These are phyloP conservation scores for Lolium rigidum DNA, from an alignment of 176 grass and related monocot genomes.

Conservation along the genomic window DNA sequence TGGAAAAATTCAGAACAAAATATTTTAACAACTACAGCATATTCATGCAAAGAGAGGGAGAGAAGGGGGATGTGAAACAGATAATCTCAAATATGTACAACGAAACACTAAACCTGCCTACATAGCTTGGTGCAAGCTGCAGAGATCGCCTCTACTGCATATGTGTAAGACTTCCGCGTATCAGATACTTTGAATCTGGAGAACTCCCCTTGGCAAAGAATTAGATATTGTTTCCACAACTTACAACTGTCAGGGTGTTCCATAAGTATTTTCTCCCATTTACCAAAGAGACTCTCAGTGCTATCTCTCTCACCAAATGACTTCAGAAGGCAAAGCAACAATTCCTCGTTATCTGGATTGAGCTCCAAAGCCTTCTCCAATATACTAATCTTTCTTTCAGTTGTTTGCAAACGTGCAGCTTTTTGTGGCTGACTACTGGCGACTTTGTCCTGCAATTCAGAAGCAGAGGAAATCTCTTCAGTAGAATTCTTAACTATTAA, in stretches of 20 bases:
- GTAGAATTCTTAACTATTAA: conserved; percentile 15
- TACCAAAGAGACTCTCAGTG: conserved; percentile 58
- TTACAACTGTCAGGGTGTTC: conserved; percentile 79
- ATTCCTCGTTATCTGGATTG: conserved; percentile 86
- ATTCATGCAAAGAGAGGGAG: conserved; percentile 4
- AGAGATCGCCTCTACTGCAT: conserved; percentile 87
- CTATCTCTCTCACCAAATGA: conserved; percentile 83
- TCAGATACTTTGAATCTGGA: conserved; percentile 95
- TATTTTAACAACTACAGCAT: background rate
- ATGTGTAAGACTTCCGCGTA: conserved; percentile 62
- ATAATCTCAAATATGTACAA: conserved; percentile 37
- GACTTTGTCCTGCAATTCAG: conserved; percentile 78
- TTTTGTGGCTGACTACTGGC: conserved; percentile 78
- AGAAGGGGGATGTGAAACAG: background rate
- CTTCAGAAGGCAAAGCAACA: conserved; percentile 84
- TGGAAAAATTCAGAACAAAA: conserved; percentile 23
- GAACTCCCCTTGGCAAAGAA: conserved; percentile 89
- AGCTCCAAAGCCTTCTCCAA: conserved; percentile 84
- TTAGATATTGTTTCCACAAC: conserved; percentile 95
- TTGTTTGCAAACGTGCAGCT: conserved; percentile 77
- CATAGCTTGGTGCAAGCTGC: conserved; percentile 81
- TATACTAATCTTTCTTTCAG: conserved; percentile 98
- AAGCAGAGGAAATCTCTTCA: conserved; percentile 35
- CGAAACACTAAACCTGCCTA: conserved; percentile 79
- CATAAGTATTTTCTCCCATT: conserved; percentile 83